Percentiles rank a stretch among this genome's conserved stretches.
phyloP scores from a whole-genome alignment of 2,329 filamentous ascomycete genomes.

The Bipolaris bicolor region DNA sequence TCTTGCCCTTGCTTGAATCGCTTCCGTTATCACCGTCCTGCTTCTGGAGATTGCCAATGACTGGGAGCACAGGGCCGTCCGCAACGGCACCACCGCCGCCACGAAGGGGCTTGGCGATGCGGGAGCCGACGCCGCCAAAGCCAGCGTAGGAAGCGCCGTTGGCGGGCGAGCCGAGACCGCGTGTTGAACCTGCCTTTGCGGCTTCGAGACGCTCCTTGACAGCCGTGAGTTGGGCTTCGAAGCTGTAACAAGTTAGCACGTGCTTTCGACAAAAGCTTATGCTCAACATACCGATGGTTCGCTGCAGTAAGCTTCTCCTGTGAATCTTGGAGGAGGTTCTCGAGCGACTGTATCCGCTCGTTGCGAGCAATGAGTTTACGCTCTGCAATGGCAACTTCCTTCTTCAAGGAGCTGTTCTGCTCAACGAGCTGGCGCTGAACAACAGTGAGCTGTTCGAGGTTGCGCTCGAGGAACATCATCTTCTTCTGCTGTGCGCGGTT shows the following conservation, averaged over 20 bases:
- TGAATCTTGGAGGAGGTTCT: conserved; percentile 90
- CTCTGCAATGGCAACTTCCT: conserved; percentile 98
- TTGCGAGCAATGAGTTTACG: conserved; percentile 95
- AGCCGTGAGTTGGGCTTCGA: conserved; percentile 93
- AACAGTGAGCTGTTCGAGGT: conserved; percentile 95
- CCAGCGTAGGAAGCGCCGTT: conserved; percentile 65
- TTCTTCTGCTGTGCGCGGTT: conserved; percentile 99
- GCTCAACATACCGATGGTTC: conserved; percentile 83
- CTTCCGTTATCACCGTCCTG: conserved; percentile 56
- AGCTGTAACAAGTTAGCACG: conserved; percentile 62
- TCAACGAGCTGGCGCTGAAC: conserved; percentile 97
- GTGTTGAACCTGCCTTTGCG: conserved; percentile 88
- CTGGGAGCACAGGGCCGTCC: conserved; percentile 49
- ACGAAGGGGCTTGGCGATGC: conserved; percentile 70
- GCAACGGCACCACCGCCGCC: conserved; percentile 53
- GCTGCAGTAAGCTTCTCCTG: conserved; percentile 98
- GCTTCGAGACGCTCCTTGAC: conserved; percentile 98
- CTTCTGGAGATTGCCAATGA: conserved; percentile 54
- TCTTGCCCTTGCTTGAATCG: conserved; percentile 64
- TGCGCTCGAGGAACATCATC: conserved; percentile 98
- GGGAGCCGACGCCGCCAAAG: conserved; percentile 62
- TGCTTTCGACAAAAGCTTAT: neutral
- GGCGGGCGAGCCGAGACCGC: conserved; percentile 72
- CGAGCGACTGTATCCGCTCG: conserved; percentile 93
- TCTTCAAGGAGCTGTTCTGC: conserved; percentile 93